Conservation (phyloP, 2,329 filamentous ascomycete genomes). For the Aspergillus felis region DNA sequence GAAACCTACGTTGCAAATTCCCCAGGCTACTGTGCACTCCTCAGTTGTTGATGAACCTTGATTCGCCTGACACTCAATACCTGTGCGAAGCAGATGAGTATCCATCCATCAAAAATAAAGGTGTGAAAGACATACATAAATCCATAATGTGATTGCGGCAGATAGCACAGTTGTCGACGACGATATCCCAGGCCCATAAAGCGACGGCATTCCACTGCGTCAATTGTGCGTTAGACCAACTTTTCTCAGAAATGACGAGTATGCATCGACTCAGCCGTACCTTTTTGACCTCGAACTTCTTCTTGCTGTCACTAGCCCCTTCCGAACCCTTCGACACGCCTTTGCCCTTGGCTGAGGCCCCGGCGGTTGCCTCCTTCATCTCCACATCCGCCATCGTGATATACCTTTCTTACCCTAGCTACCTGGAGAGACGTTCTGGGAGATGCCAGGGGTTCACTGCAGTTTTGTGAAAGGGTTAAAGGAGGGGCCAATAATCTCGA, state of each 20-base stretch:
- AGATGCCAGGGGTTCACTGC: background rate
- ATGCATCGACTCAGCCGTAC: constrained; percentile 45
- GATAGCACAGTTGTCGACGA: constrained; percentile 98
- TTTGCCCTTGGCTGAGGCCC: constrained; percentile 50
- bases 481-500: constrained; percentile 8
- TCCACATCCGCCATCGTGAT: constrained; percentile 84
- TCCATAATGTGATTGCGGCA: constrained; percentile 99
- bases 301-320: constrained; percentile 65
- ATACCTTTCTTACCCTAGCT: background rate
- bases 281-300: constrained; percentile 99
- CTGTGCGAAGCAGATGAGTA: constrained; percentile 41
- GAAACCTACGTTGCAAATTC: constrained; percentile 87
- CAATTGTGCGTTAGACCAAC: constrained; percentile 13
- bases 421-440: background rate
- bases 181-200: constrained; percentile 98
- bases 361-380: constrained; percentile 79
- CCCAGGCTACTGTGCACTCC: constrained; percentile 98
- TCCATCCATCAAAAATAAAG: background rate
- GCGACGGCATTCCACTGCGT: constrained; percentile 94
- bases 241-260: background rate
- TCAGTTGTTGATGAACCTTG: constrained; percentile 96
- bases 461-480: background rate
- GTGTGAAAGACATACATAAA: constrained; percentile 61
- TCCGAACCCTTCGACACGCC: constrained; percentile 52
- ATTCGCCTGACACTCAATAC: constrained; percentile 98